These are phyloP conservation scores for Candida buenavistaensis DNA, from an alignment of 1,139 yeast species.

Conservation along the genomic window DNA sequence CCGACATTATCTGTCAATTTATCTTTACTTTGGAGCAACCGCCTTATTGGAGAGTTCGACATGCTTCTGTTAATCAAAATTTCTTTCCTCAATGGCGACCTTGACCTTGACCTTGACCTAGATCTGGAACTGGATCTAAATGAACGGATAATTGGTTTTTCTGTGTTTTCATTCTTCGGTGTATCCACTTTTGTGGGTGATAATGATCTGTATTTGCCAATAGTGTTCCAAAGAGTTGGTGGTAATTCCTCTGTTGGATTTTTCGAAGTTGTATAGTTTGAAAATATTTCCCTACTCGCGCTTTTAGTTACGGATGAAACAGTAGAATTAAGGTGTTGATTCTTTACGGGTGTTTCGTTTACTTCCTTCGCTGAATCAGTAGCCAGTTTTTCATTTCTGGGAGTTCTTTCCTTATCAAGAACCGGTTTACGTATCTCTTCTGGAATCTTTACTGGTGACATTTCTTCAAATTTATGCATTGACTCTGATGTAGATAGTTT, in stretches of 20 bases:
- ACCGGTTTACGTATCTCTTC: no score
- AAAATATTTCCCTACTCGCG: no score
- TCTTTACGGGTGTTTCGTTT: no score
- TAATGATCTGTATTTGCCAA: conserved; percentile 10
- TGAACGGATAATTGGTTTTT: no score
- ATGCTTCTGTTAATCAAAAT: not conserved
- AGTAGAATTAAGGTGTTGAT: no score
- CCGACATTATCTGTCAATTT: conserved; percentile 3
- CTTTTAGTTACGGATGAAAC: no score
- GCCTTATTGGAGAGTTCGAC: conserved; percentile 4
- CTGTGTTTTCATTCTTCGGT: not conserved
- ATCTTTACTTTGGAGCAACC: not conserved
- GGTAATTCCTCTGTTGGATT: no score
- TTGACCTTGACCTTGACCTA: conserved; percentile 4
- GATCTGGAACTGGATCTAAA: not conserved
- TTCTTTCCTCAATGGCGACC: conserved; percentile 4
- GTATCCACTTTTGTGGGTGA: conserved; percentile 9
- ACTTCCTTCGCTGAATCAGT: no score
- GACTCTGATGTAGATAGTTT: not conserved
- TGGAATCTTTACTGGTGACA: conserved; percentile 16
- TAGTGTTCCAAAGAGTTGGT: conserved; percentile 10
- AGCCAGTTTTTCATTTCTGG: no score
- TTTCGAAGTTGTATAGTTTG: no score
- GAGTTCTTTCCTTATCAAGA: no score
- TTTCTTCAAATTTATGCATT: conserved; percentile 1